phyloP scores from a whole-genome alignment of 106 monocot species.

The Hemerocallis citrina region DNA sequence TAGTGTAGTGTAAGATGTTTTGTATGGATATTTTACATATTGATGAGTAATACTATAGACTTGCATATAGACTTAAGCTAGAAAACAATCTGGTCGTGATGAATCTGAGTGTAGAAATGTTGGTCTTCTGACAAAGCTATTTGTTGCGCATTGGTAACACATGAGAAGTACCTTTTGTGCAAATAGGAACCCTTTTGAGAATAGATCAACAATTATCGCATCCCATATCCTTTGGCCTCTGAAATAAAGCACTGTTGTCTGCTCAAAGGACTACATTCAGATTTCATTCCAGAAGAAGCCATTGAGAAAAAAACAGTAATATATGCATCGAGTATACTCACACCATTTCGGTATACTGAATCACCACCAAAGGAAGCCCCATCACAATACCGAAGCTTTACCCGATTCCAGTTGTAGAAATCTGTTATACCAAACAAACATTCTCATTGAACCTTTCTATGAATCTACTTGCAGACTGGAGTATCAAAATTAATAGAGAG shows the following conservation, averaged over 20 bases:
- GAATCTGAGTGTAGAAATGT: too few relatives aligned
- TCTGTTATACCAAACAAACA: conserved; percentile 30
- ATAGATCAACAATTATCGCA: conserved; percentile 62
- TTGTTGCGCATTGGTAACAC: too few relatives aligned
- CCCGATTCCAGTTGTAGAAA: conserved; percentile 91
- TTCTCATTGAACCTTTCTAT: too few relatives aligned
- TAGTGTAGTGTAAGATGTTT: too few relatives aligned
- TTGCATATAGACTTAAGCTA: neutral
- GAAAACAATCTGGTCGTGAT: too few relatives aligned
- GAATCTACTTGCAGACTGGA: too few relatives aligned
- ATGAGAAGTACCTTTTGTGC: conserved; percentile 51
- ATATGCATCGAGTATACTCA: conserved; percentile 18
- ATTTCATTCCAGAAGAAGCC: neutral
- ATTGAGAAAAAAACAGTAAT: neutral
- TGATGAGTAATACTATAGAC: neutral
- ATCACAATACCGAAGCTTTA: conserved; percentile 87
- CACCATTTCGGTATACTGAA: conserved; percentile 44
- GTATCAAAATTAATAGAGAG: too few relatives aligned
- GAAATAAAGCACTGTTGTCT: conserved; percentile 54
- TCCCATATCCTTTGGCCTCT: conserved; percentile 86
- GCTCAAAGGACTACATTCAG: conserved; percentile 8
- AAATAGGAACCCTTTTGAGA: conserved; percentile 45
- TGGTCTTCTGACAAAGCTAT: too few relatives aligned
- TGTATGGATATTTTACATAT: neutral
- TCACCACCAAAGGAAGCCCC: conserved; percentile 86